Conservation (phyloP, 2,329 filamentous ascomycete genomes). For the Neopestalotiopsis rosae region DNA sequence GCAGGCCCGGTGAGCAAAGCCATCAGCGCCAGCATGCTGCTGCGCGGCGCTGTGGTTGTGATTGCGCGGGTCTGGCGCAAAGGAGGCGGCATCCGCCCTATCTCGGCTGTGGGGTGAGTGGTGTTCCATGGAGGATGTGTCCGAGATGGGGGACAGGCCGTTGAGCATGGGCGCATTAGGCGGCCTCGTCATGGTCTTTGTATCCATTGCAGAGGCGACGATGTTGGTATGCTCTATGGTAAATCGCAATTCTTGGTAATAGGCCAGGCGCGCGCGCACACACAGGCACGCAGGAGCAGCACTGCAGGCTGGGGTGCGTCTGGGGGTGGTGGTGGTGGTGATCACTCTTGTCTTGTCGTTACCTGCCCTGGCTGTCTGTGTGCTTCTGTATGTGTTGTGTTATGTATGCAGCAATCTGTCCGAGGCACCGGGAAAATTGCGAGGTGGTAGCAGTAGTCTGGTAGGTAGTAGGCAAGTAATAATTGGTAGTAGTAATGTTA, state of each 20-base stretch:
- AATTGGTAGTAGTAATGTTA: neutral
- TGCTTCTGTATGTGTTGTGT: neutral
- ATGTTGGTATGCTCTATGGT: neutral
- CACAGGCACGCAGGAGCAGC: neutral
- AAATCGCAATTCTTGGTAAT: neutral
- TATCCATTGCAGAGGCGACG: neutral
- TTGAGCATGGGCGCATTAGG: constrained; percentile 2
- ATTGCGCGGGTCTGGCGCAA: neutral
- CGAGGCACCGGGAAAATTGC: neutral
- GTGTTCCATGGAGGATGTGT: constrained; percentile 12
- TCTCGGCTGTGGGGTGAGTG: constrained; percentile 17
- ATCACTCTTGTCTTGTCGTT: neutral
- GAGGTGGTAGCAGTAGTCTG: neutral
- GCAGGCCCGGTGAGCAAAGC: constrained; percentile 33
- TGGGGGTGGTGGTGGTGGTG: neutral
- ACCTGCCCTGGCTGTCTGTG: neutral
- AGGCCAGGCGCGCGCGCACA: neutral
- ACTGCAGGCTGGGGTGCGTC: neutral
- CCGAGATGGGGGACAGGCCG: constrained; percentile 20
- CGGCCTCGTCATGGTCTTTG: neutral
- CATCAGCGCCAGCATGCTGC: neutral
- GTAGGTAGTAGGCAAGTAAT: neutral
- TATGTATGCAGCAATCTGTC: neutral
- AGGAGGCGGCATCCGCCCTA: neutral
- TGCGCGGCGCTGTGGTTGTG: neutral